Evolutionary conservation across 805 yeast species (phyloP), one percentile per base, ranked within the genome.

Genomic region (Monosporozyma aquatica): DNA sequence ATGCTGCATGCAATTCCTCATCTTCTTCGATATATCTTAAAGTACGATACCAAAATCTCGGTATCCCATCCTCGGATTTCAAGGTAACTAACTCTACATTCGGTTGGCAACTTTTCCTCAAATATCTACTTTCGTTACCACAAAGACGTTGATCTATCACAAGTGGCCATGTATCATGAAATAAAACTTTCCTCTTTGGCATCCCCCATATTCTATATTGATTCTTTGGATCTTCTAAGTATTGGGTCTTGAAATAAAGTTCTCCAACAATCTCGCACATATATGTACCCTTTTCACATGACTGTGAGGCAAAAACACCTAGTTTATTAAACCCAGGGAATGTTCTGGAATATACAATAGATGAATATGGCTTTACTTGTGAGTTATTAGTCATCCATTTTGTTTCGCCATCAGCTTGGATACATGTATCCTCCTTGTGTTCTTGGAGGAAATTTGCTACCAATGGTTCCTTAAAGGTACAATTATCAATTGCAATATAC

Each of bases 91-190:
- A 62, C 46, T 71, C 76, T 54, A 87, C 80, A 59, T 87, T 87
- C 6, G 95, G 87, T 11, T 72, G 62, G 53, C 96, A 85, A 6
- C 87, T 69, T 47, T 82, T 76, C 44, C 97, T 69, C 20, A 86
- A 67, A 56, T 84, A 90, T 40, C 95, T 64, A 0, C 87, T 68
- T 26, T 72, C 70, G 51, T 86, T 84, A 0, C 97, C 97, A 0
- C 95, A 95, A 33, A 78, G 74, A 44, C 97, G 71, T 24, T 89
- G 75, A 62, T 89, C 97, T n/a, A 89, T 66, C 3, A 74, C 80
- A 9, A 89, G 49, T 0, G 82, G 80, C 41, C 79, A 60, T 13
- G 65, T 57, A 0, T 78, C 70, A 41, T 78, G 75, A 48, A 78
- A 75, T 11, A 74, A 51, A 0, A 78, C 83, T 37, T 73, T 73